phyloP scores from a whole-genome alignment of 2,329 filamentous ascomycete genomes.

The Rutstroemia sydowiana region DNA sequence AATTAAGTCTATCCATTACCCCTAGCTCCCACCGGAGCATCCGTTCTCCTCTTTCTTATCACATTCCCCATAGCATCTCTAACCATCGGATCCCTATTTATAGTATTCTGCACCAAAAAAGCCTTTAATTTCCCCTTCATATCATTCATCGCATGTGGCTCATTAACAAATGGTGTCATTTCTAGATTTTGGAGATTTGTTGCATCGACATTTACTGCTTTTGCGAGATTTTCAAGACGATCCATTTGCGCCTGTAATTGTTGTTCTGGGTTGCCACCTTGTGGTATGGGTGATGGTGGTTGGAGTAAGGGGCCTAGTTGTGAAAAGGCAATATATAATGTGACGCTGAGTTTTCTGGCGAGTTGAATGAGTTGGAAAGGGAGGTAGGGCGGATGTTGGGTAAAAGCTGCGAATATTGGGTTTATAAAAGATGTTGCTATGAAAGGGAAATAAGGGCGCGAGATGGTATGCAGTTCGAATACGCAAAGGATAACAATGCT shows the following conservation, averaged over 20 bases:
- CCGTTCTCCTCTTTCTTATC: slow-evolving; percentile 53
- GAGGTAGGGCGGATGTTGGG: slow-evolving; percentile 55
- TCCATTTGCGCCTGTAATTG: slow-evolving; percentile 55
- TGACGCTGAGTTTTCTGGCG: slow-evolving; percentile 67
- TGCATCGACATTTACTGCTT: slow-evolving; percentile 61
- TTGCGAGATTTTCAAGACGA: slow-evolving; percentile 54
- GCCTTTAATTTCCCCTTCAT: slow-evolving; percentile 70
- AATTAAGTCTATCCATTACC: slow-evolving; percentile 26
- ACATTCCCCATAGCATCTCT: slow-evolving; percentile 67
- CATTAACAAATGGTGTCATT: slow-evolving; percentile 72
- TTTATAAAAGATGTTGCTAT: slow-evolving; percentile 40
- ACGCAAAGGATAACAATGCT: slow-evolving; percentile 44
- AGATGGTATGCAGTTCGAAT: slow-evolving; percentile 51
- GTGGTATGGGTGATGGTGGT: slow-evolving; percentile 23
- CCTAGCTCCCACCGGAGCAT: slow-evolving; percentile 53
- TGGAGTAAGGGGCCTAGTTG: slow-evolving; percentile 66
- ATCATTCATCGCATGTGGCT: slow-evolving; percentile 54
- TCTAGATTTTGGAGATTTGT: slow-evolving; percentile 67
- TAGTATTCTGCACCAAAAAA: slow-evolving; percentile 81
- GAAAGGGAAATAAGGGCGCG: slow-evolving; percentile 44
- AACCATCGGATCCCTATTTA: slow-evolving; percentile 73
- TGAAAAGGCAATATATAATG: slow-evolving; percentile 73
- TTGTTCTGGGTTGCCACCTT: slow-evolving; percentile 39
- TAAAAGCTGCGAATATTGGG: slow-evolving; percentile 32
- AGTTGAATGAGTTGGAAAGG: slow-evolving; percentile 80